Evolutionary conservation across 208 protist species (phyloP), one percentile per base, ranked within the genome.

Genomic region (Leptomonas pyrrhocoris): DNA sequence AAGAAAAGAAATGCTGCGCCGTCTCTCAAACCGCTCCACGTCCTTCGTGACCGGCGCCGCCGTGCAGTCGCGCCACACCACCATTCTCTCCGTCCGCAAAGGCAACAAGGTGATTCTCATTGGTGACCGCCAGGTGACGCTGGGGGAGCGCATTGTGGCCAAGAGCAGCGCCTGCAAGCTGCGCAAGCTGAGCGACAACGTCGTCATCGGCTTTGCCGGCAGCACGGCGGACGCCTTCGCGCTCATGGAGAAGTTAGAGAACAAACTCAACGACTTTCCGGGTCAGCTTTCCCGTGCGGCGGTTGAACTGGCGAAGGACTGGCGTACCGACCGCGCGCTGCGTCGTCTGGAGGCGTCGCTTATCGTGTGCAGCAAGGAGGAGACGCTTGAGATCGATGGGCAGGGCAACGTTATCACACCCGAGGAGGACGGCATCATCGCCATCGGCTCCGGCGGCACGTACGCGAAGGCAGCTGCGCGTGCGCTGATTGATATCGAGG

Each of bases 331-430:
- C 70, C 96, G 95, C 56, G 94, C 88, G 18, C 84, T 98, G 43
- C 89, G 97, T 58, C 87, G 86, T 28, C 88, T 98, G n/a, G 93
- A 98, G 73, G 96, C 96, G n/a, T 89, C 85, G 19, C 76, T 98
- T 0, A 97, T 98, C 73, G 96, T 98, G 18, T 90, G 85, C 62
- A 88, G 93, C 77, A 76, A 85, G 56, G 86, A 96, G 19, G 93
- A 96, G 49, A 96, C 94, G 21, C 79, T 98, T 16, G 90, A 96
- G 73, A 94, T 98, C 54, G 95, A 97, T 59, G 97, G 97, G 30
- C 93, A 97, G 79, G 97, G 97, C 27, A 97, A 98, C 74, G 95
- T 98, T 34, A 91, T 98, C 38, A 96, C 97, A 16, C 95, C 96
- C 3, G 92, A 96, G 77, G 83, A 89, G n/a, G 94, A 98, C 57